Evolutionary conservation across 345 rosid genomes (phyloP), one percentile per base, ranked within the genome.

Genomic region (Hypericum androsaemum): DNA sequence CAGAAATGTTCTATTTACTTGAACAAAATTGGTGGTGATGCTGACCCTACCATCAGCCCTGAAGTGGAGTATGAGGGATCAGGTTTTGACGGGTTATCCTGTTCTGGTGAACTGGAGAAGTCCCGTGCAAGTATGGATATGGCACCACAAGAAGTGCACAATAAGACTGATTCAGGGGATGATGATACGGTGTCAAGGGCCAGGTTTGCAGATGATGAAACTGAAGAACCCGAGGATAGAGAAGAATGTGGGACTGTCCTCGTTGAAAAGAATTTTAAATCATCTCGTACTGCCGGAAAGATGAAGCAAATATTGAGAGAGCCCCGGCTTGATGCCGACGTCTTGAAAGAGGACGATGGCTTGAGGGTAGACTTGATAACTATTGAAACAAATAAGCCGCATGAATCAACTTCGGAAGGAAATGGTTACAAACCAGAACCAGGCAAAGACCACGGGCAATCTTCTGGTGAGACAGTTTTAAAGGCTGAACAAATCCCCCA

Each of bases 1-100:
- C 57, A 55, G 58, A 86, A 81, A 71, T 80, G 90, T 51, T 73
- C 92, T 13, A 70, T 85, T 56, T 80, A 60, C 80, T 59, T 62
- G 11, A 80, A 68, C 7, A 71, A 71, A 54, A 17, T 58, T 69
- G 55, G 68, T 54, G 57, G 63, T 28, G 56, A 65, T 44, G 66
- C 63, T 15, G 67, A 74, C 55, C 46, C 54, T 47, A 56, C 44
- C 59, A 63, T 35, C 50, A 45, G 56, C 66, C 42, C 55, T 47
- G 42, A 59, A 58, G 61, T 40, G 32, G 60, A 41, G 64, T 50
- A 67, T 50, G 71, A 36, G 22, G 68, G 54, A 40, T 44, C 68
- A 37, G 59, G 13, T 36, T 41, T 56, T 41, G 69, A 53, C 41
- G 54, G 59, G 10, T 43, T 52, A 14, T 52, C 41, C 54, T 42